Evolutionary conservation across 164 flowering plant species (phyloP).

Genomic region (Hamamelis virginiana): DNA sequence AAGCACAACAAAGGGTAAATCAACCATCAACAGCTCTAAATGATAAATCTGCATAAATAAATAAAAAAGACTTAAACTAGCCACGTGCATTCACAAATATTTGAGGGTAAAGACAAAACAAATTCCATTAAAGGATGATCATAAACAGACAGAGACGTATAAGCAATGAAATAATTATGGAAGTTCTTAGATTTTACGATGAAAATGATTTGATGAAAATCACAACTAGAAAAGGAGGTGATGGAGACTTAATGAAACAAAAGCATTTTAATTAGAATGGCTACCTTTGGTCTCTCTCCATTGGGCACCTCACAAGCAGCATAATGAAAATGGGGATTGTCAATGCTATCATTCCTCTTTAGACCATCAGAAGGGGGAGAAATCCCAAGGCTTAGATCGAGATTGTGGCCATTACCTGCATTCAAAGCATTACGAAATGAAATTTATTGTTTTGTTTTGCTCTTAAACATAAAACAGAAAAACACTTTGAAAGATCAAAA

Average conservation of each 20-base stretch:
- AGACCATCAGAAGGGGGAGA: constrained; percentile 41
- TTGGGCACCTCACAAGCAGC: constrained; percentile 25
- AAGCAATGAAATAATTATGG: not conserved
- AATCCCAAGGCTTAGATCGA: constrained; percentile 68
- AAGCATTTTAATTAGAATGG: not conserved
- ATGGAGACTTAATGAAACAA: not conserved
- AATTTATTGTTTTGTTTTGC: not conserved
- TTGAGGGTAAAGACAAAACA: not conserved
- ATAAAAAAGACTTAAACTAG: not conserved
- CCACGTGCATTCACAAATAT: not conserved
- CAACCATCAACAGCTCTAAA: not conserved
- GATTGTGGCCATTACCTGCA: constrained; percentile 45
- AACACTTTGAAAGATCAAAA: not conserved
- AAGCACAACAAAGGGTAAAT: not conserved
- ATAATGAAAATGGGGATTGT: constrained; percentile 17
- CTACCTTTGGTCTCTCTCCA: constrained; percentile 35
- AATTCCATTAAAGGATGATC: not conserved
- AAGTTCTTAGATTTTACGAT: not conserved
- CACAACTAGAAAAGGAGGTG: not conserved
- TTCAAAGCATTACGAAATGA: not conserved
- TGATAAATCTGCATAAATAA: not conserved
- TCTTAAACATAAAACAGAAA: not conserved
- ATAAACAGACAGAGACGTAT: not conserved
- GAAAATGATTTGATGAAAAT: not conserved
- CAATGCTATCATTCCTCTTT: constrained; percentile 16